phyloP scores from a whole-genome alignment of 371 early-diverging fungal species.

The Coemansia sp. region DNA sequence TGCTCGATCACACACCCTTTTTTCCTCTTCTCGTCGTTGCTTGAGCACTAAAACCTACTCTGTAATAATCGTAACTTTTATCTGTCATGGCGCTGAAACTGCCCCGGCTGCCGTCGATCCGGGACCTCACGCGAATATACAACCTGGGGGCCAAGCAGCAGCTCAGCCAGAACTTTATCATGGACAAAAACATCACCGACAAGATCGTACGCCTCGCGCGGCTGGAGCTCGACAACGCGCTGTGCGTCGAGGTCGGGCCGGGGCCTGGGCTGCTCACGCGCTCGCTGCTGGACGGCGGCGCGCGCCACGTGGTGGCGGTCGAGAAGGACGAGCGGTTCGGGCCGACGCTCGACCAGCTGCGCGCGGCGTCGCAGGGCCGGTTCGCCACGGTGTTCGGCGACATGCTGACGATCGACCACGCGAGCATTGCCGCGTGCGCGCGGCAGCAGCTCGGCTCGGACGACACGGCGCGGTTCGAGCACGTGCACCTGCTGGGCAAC shows the following conservation, averaged over 20 bases:
- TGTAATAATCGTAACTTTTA: no score
- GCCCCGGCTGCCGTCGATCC: slow-evolving; percentile 67
- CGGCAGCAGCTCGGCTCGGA: not conserved
- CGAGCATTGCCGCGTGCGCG: slow-evolving; percentile 50
- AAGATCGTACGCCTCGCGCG: slow-evolving; percentile 66
- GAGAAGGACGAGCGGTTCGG: slow-evolving; percentile 78
- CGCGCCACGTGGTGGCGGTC: slow-evolving; percentile 65
- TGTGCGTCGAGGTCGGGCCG: slow-evolving; percentile 84
- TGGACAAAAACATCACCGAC: slow-evolving; percentile 83
- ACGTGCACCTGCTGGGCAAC: slow-evolving; percentile 65
- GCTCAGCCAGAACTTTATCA: slow-evolving; percentile 82
- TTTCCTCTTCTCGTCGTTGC: no score
- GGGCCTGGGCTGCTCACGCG: slow-evolving; percentile 81
- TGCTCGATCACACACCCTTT: no score
- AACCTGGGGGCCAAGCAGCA: slow-evolving; percentile 71
- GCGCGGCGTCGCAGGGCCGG: slow-evolving; percentile 45
- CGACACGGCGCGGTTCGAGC: not conserved
- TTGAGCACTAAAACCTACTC: no score
- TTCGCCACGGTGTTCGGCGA: slow-evolving; percentile 65
- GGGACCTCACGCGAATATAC: slow-evolving; percentile 76
- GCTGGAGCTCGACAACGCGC: slow-evolving; percentile 58
- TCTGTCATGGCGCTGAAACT: slow-evolving; percentile 40
- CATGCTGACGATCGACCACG: slow-evolving; percentile 62
- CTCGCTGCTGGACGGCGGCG: slow-evolving; percentile 72
- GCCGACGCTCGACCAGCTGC: slow-evolving; percentile 62